These are phyloP conservation scores for Hanseniaspora valbyensis DNA, from an alignment of 805 yeast genomes.

Conservation along the genomic window DNA sequence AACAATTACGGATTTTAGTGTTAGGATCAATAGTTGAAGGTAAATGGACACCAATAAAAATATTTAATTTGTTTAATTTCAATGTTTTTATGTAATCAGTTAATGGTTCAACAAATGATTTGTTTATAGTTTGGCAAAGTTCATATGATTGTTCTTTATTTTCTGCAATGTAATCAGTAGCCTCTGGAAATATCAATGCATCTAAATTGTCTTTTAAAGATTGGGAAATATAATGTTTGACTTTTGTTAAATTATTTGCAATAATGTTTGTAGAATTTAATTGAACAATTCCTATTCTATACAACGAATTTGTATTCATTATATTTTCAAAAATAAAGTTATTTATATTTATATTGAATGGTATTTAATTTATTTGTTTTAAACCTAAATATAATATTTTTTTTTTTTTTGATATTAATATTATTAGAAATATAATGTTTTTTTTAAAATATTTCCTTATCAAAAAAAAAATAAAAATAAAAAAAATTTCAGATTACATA, in stretches of 20 bases:
- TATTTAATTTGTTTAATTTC: slow-evolving; percentile 34
- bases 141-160: slow-evolving; percentile 53
- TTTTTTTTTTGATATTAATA: no score
- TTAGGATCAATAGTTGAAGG: slow-evolving; percentile 36
- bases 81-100: slow-evolving; percentile 37
- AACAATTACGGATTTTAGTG: slow-evolving; percentile 53
- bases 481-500: no score
- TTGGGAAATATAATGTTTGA: slow-evolving; percentile 45
- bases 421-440: no score
- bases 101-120: slow-evolving; percentile 35
- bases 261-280: slow-evolving; percentile 62
- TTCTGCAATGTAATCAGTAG: slow-evolving; percentile 74
- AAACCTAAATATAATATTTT: no score
- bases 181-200: slow-evolving; percentile 82
- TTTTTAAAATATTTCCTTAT: no score
- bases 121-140: slow-evolving; percentile 43
- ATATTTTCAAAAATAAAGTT: not conserved
- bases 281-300: slow-evolving; percentile 69
- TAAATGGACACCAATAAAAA: slow-evolving; percentile 83
- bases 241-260: slow-evolving; percentile 47
- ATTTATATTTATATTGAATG: no score
- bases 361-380: no score
- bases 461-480: no score
- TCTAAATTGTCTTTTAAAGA: slow-evolving; percentile 55
- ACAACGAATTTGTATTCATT: slow-evolving; percentile 1